Conservation (phyloP, 2,329 filamentous ascomycete species). For the Colletotrichum sp. region DNA sequence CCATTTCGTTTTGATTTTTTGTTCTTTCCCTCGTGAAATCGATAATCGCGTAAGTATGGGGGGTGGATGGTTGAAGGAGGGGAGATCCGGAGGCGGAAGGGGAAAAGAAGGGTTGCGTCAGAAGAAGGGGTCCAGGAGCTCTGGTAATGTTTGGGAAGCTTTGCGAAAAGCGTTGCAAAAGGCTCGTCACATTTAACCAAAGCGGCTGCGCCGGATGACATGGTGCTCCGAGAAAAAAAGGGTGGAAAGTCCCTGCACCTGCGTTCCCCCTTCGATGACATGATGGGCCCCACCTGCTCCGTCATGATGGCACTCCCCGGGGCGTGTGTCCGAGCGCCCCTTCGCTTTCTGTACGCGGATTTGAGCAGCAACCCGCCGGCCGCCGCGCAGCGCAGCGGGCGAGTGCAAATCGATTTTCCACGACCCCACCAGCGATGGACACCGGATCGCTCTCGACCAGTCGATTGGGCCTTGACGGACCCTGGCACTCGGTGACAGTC, state of each 20-base stretch:
- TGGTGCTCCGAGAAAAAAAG: neutral
- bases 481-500: conserved; percentile 4
- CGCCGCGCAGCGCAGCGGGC: neutral
- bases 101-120: neutral
- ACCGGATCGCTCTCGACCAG: neutral
- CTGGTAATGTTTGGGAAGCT: neutral
- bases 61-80: neutral
- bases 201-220: conserved; percentile 15
- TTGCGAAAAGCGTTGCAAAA: neutral
- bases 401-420: neutral
- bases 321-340: neutral
- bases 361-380: neutral
- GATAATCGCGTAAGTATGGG: neutral
- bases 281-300: conserved; percentile 7
- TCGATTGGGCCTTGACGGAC: neutral
- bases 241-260: conserved; percentile 14
- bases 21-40: neutral
- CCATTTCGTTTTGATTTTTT: neutral
- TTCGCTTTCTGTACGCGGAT: neutral
- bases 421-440: neutral
- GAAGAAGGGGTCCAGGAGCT: conserved; percentile 14
- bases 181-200: conserved; percentile 2
- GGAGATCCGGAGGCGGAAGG: neutral
- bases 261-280: conserved; percentile 16
- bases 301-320: conserved; percentile 2